A percentile compares a stretch with the other conserved stretches of the same genome.
Evolutionary conservation across 2,329 filamentous ascomycete genomes (phyloP).

Genomic region (Nemania abortiva): DNA sequence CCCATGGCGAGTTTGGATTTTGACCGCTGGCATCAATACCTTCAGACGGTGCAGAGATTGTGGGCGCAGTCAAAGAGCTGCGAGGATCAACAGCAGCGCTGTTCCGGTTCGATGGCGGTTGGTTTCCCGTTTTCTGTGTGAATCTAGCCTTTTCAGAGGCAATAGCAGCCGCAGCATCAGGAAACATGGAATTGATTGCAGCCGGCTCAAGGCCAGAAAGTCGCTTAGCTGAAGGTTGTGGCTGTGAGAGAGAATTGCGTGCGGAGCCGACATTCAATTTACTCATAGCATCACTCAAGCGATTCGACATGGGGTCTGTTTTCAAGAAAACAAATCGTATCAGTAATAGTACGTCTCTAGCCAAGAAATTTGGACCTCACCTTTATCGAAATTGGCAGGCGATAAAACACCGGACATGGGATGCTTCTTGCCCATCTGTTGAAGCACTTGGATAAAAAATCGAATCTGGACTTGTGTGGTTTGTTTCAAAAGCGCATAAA

Average conservation of each 20-base stretch:
- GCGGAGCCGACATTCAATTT: conserved; percentile 90
- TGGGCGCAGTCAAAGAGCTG: conserved; percentile 78
- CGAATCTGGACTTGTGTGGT: conserved; percentile 98
- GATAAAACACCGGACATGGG: conserved; percentile 96
- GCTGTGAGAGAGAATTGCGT: conserved; percentile 85
- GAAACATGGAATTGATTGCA: conserved; percentile 99
- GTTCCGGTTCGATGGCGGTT: conserved; percentile 91
- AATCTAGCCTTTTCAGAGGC: conserved; percentile 98
- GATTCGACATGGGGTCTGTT: conserved; percentile 94
- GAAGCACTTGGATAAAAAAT: conserved; percentile 98
- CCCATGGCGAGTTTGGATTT: conserved; percentile 86
- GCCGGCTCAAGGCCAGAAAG: conserved; percentile 94
- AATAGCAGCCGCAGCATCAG: conserved; percentile 97
- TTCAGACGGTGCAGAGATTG: conserved; percentile 78
- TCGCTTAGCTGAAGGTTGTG: conserved; percentile 83
- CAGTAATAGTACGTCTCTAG: conserved; percentile 13
- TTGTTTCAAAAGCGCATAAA: conserved; percentile 96
- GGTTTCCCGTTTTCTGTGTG: conserved; percentile 92
- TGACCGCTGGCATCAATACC: conserved; percentile 70
- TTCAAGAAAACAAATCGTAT: conserved; percentile 23
- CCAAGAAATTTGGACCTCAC: conserved; percentile 60
- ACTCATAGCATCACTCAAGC: conserved; percentile 95
- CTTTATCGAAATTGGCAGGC: conserved; percentile 96
- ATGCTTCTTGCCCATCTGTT: conserved; percentile 99
- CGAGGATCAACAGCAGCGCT: conserved; percentile 84